Evolutionary conservation across 2,329 filamentous ascomycete species (phyloP).

Genomic region (Xylaria digitata): DNA sequence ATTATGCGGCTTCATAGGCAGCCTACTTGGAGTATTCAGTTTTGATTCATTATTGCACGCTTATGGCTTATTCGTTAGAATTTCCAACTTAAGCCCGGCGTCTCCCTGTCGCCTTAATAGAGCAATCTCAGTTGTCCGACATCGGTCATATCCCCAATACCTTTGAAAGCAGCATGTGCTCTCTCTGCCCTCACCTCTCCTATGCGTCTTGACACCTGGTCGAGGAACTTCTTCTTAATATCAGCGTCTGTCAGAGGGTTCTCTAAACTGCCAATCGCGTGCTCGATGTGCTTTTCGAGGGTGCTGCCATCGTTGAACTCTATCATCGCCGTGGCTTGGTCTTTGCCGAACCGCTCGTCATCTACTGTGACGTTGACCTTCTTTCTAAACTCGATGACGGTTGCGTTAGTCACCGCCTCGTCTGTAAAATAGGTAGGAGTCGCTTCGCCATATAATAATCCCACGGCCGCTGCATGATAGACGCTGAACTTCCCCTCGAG

Average conservation of each 20-base stretch:
- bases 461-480: conserved; percentile 64
- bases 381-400: conserved; percentile 51
- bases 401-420: conserved; percentile 55
- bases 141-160: conserved; percentile 49
- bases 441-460: conserved; percentile 61
- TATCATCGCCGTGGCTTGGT: conserved; percentile 53
- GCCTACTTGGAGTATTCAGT: neutral
- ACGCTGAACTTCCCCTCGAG: conserved; percentile 67
- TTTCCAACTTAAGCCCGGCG: neutral
- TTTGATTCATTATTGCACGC: neutral
- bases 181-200: conserved; percentile 51
- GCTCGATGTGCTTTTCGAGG: conserved; percentile 57
- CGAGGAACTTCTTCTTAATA: conserved; percentile 61
- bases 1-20: neutral
- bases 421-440: conserved; percentile 64
- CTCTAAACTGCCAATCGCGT: conserved; percentile 63
- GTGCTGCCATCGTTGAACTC: conserved; percentile 52
- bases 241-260: conserved; percentile 57
- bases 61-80: neutral
- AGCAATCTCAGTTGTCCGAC: conserved; percentile 41
- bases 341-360: conserved; percentile 51
- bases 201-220: conserved; percentile 58
- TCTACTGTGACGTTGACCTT: conserved; percentile 58
- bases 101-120: conserved; percentile 20
- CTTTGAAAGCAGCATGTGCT: conserved; percentile 51